Evolutionary conservation across 345 rosid species (phyloP), one percentile per base, ranked within the genome.

Genomic region (Eucalyptus decipiens): DNA sequence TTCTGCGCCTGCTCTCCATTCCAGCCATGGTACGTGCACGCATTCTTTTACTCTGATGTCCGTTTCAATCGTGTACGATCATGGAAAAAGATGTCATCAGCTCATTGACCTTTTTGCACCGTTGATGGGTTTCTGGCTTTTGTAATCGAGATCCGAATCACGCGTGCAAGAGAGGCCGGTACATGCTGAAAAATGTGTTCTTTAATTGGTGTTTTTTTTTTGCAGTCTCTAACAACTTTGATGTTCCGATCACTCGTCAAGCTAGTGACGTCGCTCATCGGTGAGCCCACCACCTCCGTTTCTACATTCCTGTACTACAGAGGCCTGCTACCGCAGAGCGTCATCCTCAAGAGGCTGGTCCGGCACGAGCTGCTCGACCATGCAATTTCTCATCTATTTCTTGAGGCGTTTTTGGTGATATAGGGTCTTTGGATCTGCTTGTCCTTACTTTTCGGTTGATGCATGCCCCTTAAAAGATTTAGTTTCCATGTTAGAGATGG

Each of bases 231-330:
- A 1, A 51, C 90, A 4, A 88, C 91, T 42, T 67, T 94, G 89
- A 87, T 93, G 94, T 87, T 95, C 91, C 93, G 94, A 85, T 93
- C 95, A 54, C 85, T 93, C 67, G 89, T 88, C 37, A 86, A 94
- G 92, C 91, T 95, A 86, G n/a, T 91, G 88, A 87, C 89, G 6
- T 88, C 87, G 50, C 58, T 95, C 6, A 45, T 91, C 34, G 23
- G 54, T 9, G 92, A 91, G 80, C 95, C 95, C 1, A 91, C 91
- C 18, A 88, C 91, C 40, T 93, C 95, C 0, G 67, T 95, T 48
- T 18, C 95, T 6, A 90, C 96, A 13, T 21, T 95, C 58, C 67
- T 94, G 21, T 93, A 91, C 80, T 94, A 92, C 89, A 93, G 93
- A 49, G 86, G 91, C 49, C 92, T 93, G 86, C 91, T 93, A 28